These are phyloP conservation scores for Porphyrellus cyaneotinctus DNA, from an alignment of 768 basidiomycete species.

Conservation along the genomic window DNA sequence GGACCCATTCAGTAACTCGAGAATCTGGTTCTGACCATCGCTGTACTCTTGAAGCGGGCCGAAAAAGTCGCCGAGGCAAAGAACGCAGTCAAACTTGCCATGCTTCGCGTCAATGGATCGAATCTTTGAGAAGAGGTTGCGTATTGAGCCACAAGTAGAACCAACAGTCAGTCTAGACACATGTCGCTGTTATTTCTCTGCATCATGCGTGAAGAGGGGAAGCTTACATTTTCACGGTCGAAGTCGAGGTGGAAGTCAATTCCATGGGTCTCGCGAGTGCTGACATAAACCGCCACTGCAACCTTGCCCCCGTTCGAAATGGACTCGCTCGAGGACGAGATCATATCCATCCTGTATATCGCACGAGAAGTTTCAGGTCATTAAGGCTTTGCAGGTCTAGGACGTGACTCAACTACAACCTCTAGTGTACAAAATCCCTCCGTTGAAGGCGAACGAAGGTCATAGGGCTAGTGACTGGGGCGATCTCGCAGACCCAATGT, in stretches of 20 bases:
- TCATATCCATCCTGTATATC: slow-evolving; percentile 86
- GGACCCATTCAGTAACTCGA: slow-evolving; percentile 59
- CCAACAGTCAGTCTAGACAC: slow-evolving; percentile 67
- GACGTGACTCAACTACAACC: slow-evolving; percentile 17
- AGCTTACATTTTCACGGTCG: slow-evolving; percentile 33
- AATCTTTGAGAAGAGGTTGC: slow-evolving; percentile 75
- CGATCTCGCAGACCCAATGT: slow-evolving; percentile 74
- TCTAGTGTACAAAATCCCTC: slow-evolving; percentile 88
- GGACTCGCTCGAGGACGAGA: slow-evolving; percentile 67
- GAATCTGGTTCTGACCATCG: slow-evolving; percentile 47
- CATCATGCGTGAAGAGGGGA: neutral
- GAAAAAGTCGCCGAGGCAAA: slow-evolving; percentile 87
- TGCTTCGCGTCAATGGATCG: slow-evolving; percentile 84
- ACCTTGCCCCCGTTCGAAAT: slow-evolving; percentile 29
- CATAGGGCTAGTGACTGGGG: slow-evolving; percentile 94
- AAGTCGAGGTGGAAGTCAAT: slow-evolving; percentile 24
- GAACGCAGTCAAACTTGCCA: slow-evolving; percentile 83
- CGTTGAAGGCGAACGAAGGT: slow-evolving; percentile 81
- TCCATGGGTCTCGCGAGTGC: neutral
- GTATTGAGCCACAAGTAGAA: slow-evolving; percentile 69
- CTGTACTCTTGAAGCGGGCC: slow-evolving; percentile 43
- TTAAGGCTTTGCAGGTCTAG: slow-evolving; percentile 18
- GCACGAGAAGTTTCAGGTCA: slow-evolving; percentile 88
- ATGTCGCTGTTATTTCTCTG: slow-evolving; percentile 1
- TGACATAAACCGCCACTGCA: slow-evolving; percentile 23